phyloP scores from a whole-genome alignment of 2,329 filamentous ascomycete genomes.

The Pseudopyricularia cyperi region DNA sequence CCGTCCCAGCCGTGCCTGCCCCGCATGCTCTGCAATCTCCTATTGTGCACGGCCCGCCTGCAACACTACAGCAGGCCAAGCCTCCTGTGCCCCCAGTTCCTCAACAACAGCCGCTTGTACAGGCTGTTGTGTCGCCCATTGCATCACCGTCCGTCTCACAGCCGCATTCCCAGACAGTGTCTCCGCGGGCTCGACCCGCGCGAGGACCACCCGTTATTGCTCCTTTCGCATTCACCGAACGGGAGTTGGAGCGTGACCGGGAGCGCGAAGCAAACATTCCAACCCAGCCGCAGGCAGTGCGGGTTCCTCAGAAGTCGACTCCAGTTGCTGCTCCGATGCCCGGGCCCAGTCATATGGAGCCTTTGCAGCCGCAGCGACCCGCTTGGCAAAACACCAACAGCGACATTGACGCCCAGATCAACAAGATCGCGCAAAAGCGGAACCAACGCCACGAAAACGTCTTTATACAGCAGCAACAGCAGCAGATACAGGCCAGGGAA shows the following conservation, averaged over 20 bases:
- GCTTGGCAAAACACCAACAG: not conserved
- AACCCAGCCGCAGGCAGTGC: slow-evolving; percentile 21
- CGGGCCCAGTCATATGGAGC: not conserved
- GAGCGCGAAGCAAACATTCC: slow-evolving; percentile 1
- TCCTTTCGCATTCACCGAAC: not conserved
- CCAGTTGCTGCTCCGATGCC: slow-evolving; percentile 7
- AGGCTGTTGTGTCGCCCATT: not conserved
- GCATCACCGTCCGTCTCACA: not conserved
- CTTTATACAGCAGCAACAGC: slow-evolving; percentile 18
- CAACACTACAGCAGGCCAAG: slow-evolving; percentile 5
- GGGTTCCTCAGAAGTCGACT: slow-evolving; percentile 25
- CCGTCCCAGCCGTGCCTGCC: slow-evolving; percentile 6
- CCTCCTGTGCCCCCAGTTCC: slow-evolving; percentile 8
- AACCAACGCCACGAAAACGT: slow-evolving; percentile 11
- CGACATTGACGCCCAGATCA: slow-evolving; percentile 1
- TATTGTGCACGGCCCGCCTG: slow-evolving; percentile 9
- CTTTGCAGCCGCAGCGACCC: not conserved
- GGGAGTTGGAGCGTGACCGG: slow-evolving; percentile 4
- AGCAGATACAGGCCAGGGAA: slow-evolving; percentile 12
- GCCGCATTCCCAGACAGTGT: not conserved
- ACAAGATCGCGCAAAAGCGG: not conserved
- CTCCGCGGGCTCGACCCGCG: not conserved
- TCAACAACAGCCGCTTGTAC: not conserved
- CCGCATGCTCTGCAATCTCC: slow-evolving; percentile 15
- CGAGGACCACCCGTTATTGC: not conserved